Percentiles rank a stretch among this genome's conserved stretches.
These are phyloP conservation scores for Talaromyces sp. DNA, from an alignment of 2,329 filamentous ascomycete species.

Conservation along the genomic window DNA sequence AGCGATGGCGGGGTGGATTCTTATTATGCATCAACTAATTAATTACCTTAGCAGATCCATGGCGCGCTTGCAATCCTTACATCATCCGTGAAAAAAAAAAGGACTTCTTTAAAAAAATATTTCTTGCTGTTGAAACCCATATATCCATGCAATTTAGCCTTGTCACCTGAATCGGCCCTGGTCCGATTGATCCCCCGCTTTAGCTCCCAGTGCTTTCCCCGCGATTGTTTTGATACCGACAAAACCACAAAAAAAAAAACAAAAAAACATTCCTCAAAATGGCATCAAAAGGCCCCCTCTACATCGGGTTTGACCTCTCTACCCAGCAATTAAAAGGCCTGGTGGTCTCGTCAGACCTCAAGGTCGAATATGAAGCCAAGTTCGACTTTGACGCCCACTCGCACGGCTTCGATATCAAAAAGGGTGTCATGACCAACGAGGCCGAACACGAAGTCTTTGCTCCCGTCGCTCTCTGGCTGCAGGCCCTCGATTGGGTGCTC, in stretches of 20 bases:
- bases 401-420: slow-evolving; percentile 70
- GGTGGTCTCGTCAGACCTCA: slow-evolving; percentile 76
- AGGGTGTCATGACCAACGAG: slow-evolving; percentile 81
- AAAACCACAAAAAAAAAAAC: not conserved
- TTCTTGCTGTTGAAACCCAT: not conserved
- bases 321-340: slow-evolving; percentile 96
- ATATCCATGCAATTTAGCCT: not conserved
- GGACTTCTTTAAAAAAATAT: not conserved
- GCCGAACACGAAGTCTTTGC: slow-evolving; percentile 85
- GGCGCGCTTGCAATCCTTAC: not conserved
- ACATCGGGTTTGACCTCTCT: slow-evolving; percentile 91
- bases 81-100: not conserved
- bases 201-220: not conserved
- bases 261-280: not conserved
- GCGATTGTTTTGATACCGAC: not conserved
- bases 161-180: not conserved
- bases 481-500: slow-evolving; percentile 84
- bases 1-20: not conserved
- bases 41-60: not conserved
- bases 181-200: not conserved
- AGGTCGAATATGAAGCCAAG: slow-evolving; percentile 77
- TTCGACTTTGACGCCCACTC: slow-evolving; percentile 93
- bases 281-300: slow-evolving; percentile 52
- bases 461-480: slow-evolving; percentile 90
- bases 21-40: not conserved